Base-by-base conservation (phyloP, 2,329 filamentous ascomycete genomes). In the Peltaster fructicola region DNA sequence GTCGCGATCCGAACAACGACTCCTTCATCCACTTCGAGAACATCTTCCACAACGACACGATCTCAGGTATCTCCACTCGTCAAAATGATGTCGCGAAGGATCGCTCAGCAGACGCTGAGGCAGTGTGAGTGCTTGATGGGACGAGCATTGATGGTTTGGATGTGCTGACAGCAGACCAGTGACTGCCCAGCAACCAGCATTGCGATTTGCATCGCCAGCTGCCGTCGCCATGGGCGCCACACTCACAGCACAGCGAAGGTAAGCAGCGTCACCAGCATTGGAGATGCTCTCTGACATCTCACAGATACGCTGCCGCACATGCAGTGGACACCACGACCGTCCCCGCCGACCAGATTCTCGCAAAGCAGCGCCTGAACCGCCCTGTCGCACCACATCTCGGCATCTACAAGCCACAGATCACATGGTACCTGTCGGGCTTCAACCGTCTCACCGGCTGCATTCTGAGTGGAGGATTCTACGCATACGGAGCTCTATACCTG, bases 331-430 rank as follows among this genome's bases (percentile, higher is more conserved):
- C n/a, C n/a, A 41, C 16, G 4, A n/a, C 21, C 20, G 26, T 75
- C 42, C 58, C 64, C 32, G 51, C 56, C 36, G 44, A 65, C 36
- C 48, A 65, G 38, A 68, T 91, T 54, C 79, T 93, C 48, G 73
- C 67, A 44, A 60, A 69, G 46, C 84, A 93, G 62, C 84, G 84
- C 44, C 64, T 74, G 28, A 56, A 65, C 45, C 84, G 84, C 25
- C 84, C 84, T 48, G 64, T 92, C 42, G 66, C 80, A 22, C 84
- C 84, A 27, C 82, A 93, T 50, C 68, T 93, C 35, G 51, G 57
- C 45, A 84, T 90, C 66, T 93, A 93, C 71, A 66, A 70, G 52
- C 68, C 75, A 31, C 71, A 80, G 53, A 77, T 93, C 57, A 88
- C 80, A 41, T 92, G 73, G 74, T 73, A 79, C 53, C 63, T 65